phyloP scores from a whole-genome alignment of 257 asterid genomes.

The Penstemon barbatus region DNA sequence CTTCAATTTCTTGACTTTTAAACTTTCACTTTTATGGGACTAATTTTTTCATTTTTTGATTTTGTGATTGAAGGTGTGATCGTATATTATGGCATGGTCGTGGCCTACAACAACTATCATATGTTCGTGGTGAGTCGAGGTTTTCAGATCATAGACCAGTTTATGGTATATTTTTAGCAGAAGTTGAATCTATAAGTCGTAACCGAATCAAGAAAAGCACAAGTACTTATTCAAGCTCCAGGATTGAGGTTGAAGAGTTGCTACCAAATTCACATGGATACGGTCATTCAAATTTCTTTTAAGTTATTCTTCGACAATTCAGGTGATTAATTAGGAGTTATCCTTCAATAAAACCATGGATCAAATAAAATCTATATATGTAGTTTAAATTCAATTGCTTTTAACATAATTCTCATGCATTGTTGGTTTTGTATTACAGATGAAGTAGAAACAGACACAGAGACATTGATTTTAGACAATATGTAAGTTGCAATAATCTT shows the following conservation, averaged over 20 bases:
- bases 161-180: slow-evolving; percentile 71
- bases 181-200: slow-evolving; percentile 78
- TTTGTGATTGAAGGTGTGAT: slow-evolving; percentile 76
- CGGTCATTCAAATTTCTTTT: slow-evolving; percentile 38
- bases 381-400: background rate
- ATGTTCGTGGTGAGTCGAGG: slow-evolving; percentile 93
- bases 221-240: slow-evolving; percentile 56
- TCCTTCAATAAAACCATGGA: background rate
- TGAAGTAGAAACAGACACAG: slow-evolving; percentile 10
- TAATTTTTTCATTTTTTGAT: background rate
- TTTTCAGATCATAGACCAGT: slow-evolving; percentile 97
- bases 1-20: background rate
- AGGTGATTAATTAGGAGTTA: slow-evolving; percentile 15
- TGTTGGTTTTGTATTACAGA: slow-evolving; percentile 24
- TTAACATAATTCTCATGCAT: slow-evolving; percentile 3
- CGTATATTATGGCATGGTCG: slow-evolving; percentile 90
- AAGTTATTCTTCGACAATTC: slow-evolving; percentile 5
- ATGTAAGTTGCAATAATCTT: slow-evolving; percentile 17
- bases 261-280: slow-evolving; percentile 61
- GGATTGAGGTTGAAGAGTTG: slow-evolving; percentile 92
- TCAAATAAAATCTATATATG: background rate
- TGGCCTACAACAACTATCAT: slow-evolving; percentile 87
- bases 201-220: slow-evolving; percentile 62
- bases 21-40: background rate
- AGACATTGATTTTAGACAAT: slow-evolving; percentile 12